Conservation (phyloP, 2,329 filamentous ascomycete genomes). For the Kalmusia sp. region DNA sequence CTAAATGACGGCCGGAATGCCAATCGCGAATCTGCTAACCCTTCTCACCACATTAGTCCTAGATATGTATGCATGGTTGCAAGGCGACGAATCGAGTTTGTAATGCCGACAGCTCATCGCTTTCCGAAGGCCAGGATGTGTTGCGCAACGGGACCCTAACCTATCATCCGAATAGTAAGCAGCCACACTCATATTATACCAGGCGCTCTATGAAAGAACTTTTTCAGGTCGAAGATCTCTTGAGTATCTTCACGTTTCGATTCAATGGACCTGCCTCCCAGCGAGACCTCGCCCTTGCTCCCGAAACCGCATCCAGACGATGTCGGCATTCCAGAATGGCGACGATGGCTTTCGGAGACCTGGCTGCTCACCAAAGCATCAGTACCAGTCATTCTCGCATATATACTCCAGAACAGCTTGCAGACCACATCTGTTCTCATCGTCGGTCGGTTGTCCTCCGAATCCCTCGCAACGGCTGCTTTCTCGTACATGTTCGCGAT, state of each 20-base stretch:
- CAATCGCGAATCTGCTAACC: not conserved
- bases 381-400: conserved; percentile 81
- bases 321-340: conserved; percentile 3
- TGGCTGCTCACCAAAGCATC: conserved; percentile 73
- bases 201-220: too few species aligned
- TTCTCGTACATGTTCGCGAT: conserved; percentile 96
- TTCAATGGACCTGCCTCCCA: conserved; percentile 4
- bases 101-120: not conserved
- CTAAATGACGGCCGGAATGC: not conserved
- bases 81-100: not conserved
- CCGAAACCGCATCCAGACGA: not conserved
- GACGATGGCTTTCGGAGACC: not conserved
- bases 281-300: conserved; percentile 6
- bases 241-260: not conserved
- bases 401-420: conserved; percentile 83
- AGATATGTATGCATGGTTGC: conserved; percentile 2
- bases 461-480: conserved; percentile 80
- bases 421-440: conserved; percentile 84
- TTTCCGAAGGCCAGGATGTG: not conserved
- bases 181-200: not conserved
- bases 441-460: conserved; percentile 78
- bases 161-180: not conserved
- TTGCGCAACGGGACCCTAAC: not conserved
- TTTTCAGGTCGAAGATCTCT: not conserved
- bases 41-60: not conserved